Evolutionary conservation across 306 rosid species (phyloP), one percentile per base, ranked within the genome.

Genomic region (Canavalia gladiata): DNA sequence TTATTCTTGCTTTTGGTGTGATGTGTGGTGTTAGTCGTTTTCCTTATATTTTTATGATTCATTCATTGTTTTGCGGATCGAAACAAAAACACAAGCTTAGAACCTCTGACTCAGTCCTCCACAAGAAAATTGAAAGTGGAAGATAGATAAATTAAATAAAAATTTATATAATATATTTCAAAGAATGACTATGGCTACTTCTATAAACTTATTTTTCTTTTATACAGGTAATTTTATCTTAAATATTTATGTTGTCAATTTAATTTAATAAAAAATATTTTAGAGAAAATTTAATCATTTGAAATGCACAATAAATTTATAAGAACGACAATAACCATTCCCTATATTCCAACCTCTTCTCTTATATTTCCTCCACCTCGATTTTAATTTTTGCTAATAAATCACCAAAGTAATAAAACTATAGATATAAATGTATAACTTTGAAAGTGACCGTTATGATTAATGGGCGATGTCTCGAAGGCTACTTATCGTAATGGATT

Each of bases 381-480:
- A 5, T 11, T 10, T 0, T 3, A 2, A 56, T 67, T 31, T 69
- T 11, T 31, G 41, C 29, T 69, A 60, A 10, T 33, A 6, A 47
- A 5, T 49, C 59, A 34, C 8, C 25, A 73, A 4, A 39, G 35
- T 29, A 74, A 57, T 74, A 74, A 35, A 74, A 18, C 51, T 42
- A 74, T 7, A 42, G 45, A 29, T 31, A 46, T 75, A 43, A 43
- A 34, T 30, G 41, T 66, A 9, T 56, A 54, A 29, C 75, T 67
- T 42, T 6, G 67, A 66, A 77, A 66, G 34, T 39, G 64, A 29
- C 43, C 30, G 30, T 25, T 34, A 4, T n/a, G 25, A 18, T 18
- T 18, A 31, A 34, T 59, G 28, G 50, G 28, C 29, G 7, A 39
- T 35, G 10, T 18, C 25, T 18, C 25, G 25, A 18, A 18, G 25